phyloP scores from a whole-genome alignment of 2,329 filamentous ascomycete species.

The Verticillium nonalfalfae region DNA sequence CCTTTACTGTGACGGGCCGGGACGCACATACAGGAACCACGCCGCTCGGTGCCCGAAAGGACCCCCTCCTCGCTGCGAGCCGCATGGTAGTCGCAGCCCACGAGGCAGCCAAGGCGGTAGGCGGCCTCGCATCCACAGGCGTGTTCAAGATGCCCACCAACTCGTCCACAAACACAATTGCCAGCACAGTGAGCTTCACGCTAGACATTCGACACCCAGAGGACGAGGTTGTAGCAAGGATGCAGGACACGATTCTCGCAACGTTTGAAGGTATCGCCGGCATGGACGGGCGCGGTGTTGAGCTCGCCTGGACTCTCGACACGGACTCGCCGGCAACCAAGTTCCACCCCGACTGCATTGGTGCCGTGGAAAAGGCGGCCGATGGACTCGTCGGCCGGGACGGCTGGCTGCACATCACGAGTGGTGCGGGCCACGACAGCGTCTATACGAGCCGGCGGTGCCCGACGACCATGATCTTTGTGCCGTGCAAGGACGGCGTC shows the following conservation, averaged over 20 bases:
- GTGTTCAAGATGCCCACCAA: constrained; percentile 39
- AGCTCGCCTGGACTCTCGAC: constrained; percentile 56
- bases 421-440: constrained; percentile 39
- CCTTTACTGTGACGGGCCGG: constrained; percentile 56
- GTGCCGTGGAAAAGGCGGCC: constrained; percentile 54
- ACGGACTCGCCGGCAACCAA: constrained; percentile 54
- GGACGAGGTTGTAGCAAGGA: constrained; percentile 6
- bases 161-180: constrained; percentile 13
- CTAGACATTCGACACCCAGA: constrained; percentile 13
- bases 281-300: constrained; percentile 20
- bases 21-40: constrained; percentile 75
- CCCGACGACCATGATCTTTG: constrained; percentile 62
- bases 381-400: constrained; percentile 48
- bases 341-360: constrained; percentile 63
- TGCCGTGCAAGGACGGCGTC: constrained; percentile 56
- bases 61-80: constrained; percentile 61
- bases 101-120: constrained; percentile 51
- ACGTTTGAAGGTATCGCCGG: constrained; percentile 16
- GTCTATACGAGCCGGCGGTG: constrained; percentile 53
- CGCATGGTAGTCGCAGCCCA: constrained; percentile 63
- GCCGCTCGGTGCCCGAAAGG: constrained; percentile 57
- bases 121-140: constrained; percentile 62
- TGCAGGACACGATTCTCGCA: constrained; percentile 15
- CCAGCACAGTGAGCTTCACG: constrained; percentile 10
- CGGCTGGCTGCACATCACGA: constrained; percentile 27